These are phyloP conservation scores for Helianthus tuberosus DNA, from an alignment of 129 eudicot species.

Conservation along the genomic window DNA sequence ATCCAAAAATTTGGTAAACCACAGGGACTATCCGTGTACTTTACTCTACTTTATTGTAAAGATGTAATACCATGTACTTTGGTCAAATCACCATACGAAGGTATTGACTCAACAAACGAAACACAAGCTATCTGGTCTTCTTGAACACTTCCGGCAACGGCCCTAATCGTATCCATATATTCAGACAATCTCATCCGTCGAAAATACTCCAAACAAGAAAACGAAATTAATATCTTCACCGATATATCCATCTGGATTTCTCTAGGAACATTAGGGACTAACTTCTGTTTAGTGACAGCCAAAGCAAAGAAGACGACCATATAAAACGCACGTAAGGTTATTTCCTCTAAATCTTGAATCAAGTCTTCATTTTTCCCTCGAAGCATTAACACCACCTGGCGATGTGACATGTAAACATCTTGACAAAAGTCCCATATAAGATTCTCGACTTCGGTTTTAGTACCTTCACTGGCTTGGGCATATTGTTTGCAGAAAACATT, in stretches of 20 bases:
- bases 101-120: slow-evolving; percentile 81
- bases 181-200: slow-evolving; percentile 89
- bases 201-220: slow-evolving; percentile 96
- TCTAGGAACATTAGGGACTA: slow-evolving; percentile 49
- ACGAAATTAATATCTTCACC: slow-evolving; percentile 70
- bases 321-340: slow-evolving; percentile 87
- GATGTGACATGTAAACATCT: slow-evolving; percentile 74
- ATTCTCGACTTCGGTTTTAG: slow-evolving; percentile 59
- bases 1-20: too few species aligned
- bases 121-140: slow-evolving; percentile 75
- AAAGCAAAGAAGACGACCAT: slow-evolving; percentile 92
- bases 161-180: slow-evolving; percentile 85
- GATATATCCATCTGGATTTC: slow-evolving; percentile 58
- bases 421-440: slow-evolving; percentile 78
- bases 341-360: slow-evolving; percentile 71
- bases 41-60: neutral
- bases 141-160: slow-evolving; percentile 77
- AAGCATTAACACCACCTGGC: slow-evolving; percentile 60
- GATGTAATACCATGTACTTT: slow-evolving; percentile 51
- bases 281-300: slow-evolving; percentile 74
- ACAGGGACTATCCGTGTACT: too few species aligned
- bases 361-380: slow-evolving; percentile 52
- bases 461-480: slow-evolving; percentile 57
- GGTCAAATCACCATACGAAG: slow-evolving; percentile 74
- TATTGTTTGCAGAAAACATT: slow-evolving; percentile 79